A percentile compares a stretch with the other conserved stretches of the same genome.
Conservation (phyloP, 2,329 filamentous ascomycete genomes). For the Trichoderma sp. region DNA sequence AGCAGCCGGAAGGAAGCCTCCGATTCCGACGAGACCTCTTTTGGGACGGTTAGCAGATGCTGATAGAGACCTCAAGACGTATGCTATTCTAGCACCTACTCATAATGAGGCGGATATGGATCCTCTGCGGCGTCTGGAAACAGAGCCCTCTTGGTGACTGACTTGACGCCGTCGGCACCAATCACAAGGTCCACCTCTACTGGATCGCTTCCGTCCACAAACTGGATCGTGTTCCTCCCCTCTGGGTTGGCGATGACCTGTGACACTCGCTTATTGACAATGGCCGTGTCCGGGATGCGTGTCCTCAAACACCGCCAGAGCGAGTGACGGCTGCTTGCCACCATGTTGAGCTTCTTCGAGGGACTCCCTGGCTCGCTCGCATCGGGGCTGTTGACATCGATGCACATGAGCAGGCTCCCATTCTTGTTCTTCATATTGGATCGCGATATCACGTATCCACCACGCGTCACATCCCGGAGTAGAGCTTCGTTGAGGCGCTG, state of each 20-base stretch:
- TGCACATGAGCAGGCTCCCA: constrained; percentile 32
- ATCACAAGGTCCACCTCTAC: constrained; percentile 35
- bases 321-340: constrained; percentile 34
- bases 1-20: constrained; percentile 31
- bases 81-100: constrained; percentile 28
- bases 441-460: constrained; percentile 32
- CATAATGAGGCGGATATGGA: constrained; percentile 33
- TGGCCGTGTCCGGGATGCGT: constrained; percentile 31
- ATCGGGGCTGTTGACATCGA: constrained; percentile 28
- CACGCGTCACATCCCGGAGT: constrained; percentile 32
- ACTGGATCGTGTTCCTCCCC: constrained; percentile 31
- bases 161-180: constrained; percentile 35
- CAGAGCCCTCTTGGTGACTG: constrained; percentile 32
- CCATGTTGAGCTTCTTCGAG: constrained; percentile 30
- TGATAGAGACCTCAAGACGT: not conserved
- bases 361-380: not conserved
- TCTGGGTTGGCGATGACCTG: constrained; percentile 30
- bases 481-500: constrained; percentile 34
- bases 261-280: constrained; percentile 33
- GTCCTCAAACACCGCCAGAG: constrained; percentile 34
- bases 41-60: not conserved
- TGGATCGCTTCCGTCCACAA: constrained; percentile 32
- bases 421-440: constrained; percentile 35
- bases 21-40: constrained; percentile 34
- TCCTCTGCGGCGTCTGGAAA: constrained; percentile 33